Conservation (phyloP, 2,329 filamentous ascomycete species). For the Cryphonectria naterciae region DNA sequence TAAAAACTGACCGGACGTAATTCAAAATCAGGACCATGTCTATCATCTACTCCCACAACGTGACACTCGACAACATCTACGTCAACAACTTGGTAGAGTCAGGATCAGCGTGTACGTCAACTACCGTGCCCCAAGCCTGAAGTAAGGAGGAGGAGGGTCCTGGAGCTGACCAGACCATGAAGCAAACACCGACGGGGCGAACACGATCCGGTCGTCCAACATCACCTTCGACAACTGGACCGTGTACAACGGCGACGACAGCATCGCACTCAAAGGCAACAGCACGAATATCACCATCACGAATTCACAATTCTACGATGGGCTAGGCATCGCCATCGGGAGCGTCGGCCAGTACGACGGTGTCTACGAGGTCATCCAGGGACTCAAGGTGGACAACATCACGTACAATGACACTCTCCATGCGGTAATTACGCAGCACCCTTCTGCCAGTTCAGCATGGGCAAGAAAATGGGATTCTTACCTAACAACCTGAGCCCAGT, state of each 20-base stretch:
- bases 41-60: slow-evolving; percentile 47
- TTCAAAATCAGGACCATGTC: slow-evolving; percentile 43
- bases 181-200: slow-evolving; percentile 41
- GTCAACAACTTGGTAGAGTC: slow-evolving; percentile 48
- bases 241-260: slow-evolving; percentile 34
- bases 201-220: slow-evolving; percentile 34
- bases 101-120: slow-evolving; percentile 30
- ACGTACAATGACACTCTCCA: slow-evolving; percentile 43
- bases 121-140: not conserved
- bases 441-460: not conserved
- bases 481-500: slow-evolving; percentile 3
- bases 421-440: slow-evolving; percentile 33
- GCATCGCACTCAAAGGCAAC: slow-evolving; percentile 33
- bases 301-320: slow-evolving; percentile 46
- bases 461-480: not conserved
- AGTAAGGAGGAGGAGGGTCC: no score
- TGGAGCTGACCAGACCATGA: not conserved
- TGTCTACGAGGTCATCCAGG: slow-evolving; percentile 48
- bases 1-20: not conserved
- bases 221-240: slow-evolving; percentile 37
- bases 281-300: slow-evolving; percentile 39
- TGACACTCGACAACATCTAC: slow-evolving; percentile 49
- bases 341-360: slow-evolving; percentile 52
- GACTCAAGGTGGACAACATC: slow-evolving; percentile 45
- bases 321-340: slow-evolving; percentile 50